Base-by-base conservation (phyloP, 768 basidiomycete species). In the Amanita pallidorosea region DNA sequence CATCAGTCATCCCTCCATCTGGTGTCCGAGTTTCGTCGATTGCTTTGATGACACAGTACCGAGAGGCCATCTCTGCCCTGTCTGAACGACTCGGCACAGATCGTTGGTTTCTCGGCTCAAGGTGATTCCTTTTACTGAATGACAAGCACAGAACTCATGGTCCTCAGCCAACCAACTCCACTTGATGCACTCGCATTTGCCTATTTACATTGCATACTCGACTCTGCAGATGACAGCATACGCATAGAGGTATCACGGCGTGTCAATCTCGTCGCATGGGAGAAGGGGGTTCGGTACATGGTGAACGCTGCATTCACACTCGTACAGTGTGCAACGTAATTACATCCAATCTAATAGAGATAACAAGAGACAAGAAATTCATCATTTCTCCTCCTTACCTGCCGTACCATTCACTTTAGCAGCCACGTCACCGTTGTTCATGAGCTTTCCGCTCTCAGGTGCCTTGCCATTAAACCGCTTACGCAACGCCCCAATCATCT, bases 141-240 rank as follows among this genome's bases (percentile, higher is more conserved):
- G 18, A n/a, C 36, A 41, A 23, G 22, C 22, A 34, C 22, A 25
- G n/a, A n/a, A 43, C 15, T 13, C 53, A 7, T 49, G 5, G 13
- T 45, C 45, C 34, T 27, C 52, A 92, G 88, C 45, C 70, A 71
- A 22, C 85, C 89, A 18, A 92, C 89, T 1, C 75, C 83, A 0
- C 77, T 92, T 12, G 89, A 92, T 60, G 88, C 89, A 2, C 77
- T 90, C 40, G 70, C 77, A 5, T 92, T 91, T 60, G 88, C 89
- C 1, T 92, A 92, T 58, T 69, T 92, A 11, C 81, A 89, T 62
- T 72, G 70, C 49, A 72, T 88, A 20, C 66, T 87, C 5, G 67
- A 79, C 44, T 68, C 72, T 20, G 61, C 67, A 53, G 42, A 41
- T 22, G 66, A 70, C 35, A 49, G 55, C 18, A 65, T 80, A 18